Percentiles rank a stretch among this genome's conserved stretches.
Conservation (phyloP, 306 rosid species). For the Prunus mongolica region DNA sequence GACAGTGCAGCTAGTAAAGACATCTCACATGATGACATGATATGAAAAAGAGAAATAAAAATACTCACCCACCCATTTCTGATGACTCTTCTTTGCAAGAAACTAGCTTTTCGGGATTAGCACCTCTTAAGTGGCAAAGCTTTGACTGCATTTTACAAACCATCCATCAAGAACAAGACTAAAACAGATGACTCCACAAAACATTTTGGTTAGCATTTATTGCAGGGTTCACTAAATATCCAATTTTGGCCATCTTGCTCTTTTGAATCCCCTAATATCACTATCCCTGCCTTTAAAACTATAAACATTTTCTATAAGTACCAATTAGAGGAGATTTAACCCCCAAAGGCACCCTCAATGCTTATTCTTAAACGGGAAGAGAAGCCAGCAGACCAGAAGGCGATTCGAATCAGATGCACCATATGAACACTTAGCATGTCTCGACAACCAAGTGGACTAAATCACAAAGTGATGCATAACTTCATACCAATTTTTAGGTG, state of each 20-base stretch:
- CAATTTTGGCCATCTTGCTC: background rate
- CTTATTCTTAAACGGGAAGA: background rate
- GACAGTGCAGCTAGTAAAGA: background rate
- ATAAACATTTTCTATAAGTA: background rate
- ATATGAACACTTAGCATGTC: background rate
- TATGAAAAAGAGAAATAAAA: conserved; percentile 3
- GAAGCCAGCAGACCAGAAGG: background rate
- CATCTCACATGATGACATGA: background rate
- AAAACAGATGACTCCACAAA: background rate
- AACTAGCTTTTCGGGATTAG: conserved; percentile 56
- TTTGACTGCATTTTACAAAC: conserved; percentile 64
- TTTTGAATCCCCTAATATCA: background rate
- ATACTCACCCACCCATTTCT: conserved; percentile 98
- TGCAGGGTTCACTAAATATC: background rate
- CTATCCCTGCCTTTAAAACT: background rate
- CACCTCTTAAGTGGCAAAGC: conserved; percentile 67
- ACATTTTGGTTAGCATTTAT: background rate
- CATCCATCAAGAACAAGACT: background rate
- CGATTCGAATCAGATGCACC: background rate
- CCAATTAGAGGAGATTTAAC: background rate
- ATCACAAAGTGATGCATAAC: background rate
- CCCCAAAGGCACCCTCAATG: background rate
- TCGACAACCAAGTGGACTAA: background rate
- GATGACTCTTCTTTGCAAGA: conserved; percentile 81
- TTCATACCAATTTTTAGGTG: background rate